These are phyloP conservation scores for Brassica hybrid DNA, from an alignment of 441 rosid genomes.

Conservation along the genomic window DNA sequence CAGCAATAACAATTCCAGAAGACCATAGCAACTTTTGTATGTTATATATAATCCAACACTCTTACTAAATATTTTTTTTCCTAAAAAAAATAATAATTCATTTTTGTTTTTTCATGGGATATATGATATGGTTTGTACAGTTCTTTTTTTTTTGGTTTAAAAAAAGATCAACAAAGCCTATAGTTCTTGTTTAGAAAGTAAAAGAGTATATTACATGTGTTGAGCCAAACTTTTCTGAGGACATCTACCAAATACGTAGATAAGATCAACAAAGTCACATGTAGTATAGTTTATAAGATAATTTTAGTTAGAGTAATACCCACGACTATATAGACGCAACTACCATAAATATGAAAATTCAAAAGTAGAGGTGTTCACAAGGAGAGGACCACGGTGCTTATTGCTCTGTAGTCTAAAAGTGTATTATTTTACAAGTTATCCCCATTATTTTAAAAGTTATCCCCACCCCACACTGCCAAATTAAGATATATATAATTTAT, in stretches of 20 bases:
- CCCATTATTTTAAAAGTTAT: constrained; percentile 11
- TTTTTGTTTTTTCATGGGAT: constrained; percentile 28
- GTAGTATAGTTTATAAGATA: constrained; percentile 11
- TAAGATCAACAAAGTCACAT: constrained; percentile 9
- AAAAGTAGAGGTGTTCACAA: constrained; percentile 31
- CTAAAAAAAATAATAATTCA: neutral
- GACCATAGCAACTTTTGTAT: constrained; percentile 24
- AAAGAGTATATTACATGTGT: constrained; percentile 16
- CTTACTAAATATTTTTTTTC: constrained; percentile 19
- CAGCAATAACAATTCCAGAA: constrained; percentile 31
- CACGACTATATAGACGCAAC: constrained; percentile 31
- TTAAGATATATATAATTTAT: neutral
- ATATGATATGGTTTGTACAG: neutral
- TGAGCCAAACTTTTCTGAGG: constrained; percentile 25
- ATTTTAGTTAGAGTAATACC: constrained; percentile 31
- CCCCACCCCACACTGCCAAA: constrained; percentile 12
- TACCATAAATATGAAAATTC: constrained; percentile 36
- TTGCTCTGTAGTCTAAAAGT: constrained; percentile 6
- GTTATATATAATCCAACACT: constrained; percentile 20
- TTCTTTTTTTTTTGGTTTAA: too few species aligned
- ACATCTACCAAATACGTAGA: constrained; percentile 31
- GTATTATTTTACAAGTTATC: constrained; percentile 6
- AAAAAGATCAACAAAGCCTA: too few species aligned
- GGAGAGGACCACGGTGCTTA: constrained; percentile 30
- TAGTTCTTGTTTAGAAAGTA: constrained; percentile 14